Evolutionary conservation across 192 early-diverging fungal genomes (phyloP), one percentile per base, ranked within the genome.

Genomic region (Coemansia sp.): DNA sequence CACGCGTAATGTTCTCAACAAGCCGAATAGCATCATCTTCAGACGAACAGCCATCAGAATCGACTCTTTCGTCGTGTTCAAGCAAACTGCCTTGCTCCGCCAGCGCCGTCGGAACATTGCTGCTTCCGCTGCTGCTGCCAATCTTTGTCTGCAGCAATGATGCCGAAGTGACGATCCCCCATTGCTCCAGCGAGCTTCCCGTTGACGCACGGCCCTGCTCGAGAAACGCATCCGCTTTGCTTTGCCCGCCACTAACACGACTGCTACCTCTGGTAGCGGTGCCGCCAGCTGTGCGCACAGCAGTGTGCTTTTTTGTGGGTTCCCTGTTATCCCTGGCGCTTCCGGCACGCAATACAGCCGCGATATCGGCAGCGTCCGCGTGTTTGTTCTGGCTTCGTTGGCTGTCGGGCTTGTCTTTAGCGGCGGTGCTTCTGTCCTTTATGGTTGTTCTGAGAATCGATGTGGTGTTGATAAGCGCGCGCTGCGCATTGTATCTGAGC

Each of bases 401-500:
- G 39, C 5, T 16, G 40, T 59, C 57, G 6, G 39, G 16, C 22
- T 47, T 47, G 21, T 56, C 45, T 51, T 62, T 62, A 19, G 8
- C 26, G 49, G 46, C 18, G 36, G 46, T 37, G 46, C 39, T 18
- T 36, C 41, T 65, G 49, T 22, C 39, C 52, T 40, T 32, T 7
- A 66, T 52, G 41, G 68, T 43, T 5, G 74, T 66, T 39, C 70
- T 72, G 18, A 76, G 60, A 9, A 73, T 67, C 6, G 79, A 59
- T 36, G 73, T 72, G 2, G 74, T 73, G 58, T 19, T 73, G 16
- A 81, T 76, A 40, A 81, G 62, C 43, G 79, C 79, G 4, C 79
- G 62, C 65, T 81, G 79, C n/a, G 79, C 79, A 43, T 75, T 81
- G 58, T 61, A 76, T 19, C 73, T 61, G 16, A 72, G 67, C 65